Percentiles rank a stretch among this genome's conserved stretches.
Conservation (phyloP, 192 early-diverging fungal species). For the Umbelopsis vinacea region DNA sequence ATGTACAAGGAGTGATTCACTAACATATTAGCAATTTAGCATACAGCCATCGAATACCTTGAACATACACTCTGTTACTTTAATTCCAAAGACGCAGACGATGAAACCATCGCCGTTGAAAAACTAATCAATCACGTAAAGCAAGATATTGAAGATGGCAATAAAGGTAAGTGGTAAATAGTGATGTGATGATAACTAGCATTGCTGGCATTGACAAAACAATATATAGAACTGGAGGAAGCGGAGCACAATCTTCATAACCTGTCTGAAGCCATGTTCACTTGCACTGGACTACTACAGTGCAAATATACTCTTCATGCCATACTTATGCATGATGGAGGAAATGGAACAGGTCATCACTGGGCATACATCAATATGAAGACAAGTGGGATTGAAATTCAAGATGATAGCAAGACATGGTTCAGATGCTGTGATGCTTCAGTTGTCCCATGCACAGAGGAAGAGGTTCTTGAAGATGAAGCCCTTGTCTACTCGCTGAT, state of each 20-base stretch:
- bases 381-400: not conserved
- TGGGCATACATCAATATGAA: slow-evolving; percentile 46
- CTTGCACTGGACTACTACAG: slow-evolving; percentile 20
- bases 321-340: slow-evolving; percentile 37
- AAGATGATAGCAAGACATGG: slow-evolving; percentile 32
- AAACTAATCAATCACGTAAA: not conserved
- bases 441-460: slow-evolving; percentile 26
- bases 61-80: not conserved
- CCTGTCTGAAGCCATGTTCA: slow-evolving; percentile 19
- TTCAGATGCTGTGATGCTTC: slow-evolving; percentile 40
- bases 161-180: not conserved
- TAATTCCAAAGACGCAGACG: not conserved
- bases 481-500: not conserved
- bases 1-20: not conserved
- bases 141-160: not conserved
- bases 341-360: slow-evolving; percentile 35
- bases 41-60: slow-evolving; percentile 5
- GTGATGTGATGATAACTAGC: not conserved
- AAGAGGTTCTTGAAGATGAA: slow-evolving; percentile 28
- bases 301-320: slow-evolving; percentile 36
- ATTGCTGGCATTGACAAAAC: not conserved
- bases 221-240: slow-evolving; percentile 12
- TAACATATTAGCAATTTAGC: not conserved
- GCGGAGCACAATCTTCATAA: not conserved
- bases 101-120: not conserved